Evolutionary conservation across 2,329 filamentous ascomycete genomes (phyloP), one percentile per base, ranked within the genome.

Genomic region (Anthostomella pinea): DNA sequence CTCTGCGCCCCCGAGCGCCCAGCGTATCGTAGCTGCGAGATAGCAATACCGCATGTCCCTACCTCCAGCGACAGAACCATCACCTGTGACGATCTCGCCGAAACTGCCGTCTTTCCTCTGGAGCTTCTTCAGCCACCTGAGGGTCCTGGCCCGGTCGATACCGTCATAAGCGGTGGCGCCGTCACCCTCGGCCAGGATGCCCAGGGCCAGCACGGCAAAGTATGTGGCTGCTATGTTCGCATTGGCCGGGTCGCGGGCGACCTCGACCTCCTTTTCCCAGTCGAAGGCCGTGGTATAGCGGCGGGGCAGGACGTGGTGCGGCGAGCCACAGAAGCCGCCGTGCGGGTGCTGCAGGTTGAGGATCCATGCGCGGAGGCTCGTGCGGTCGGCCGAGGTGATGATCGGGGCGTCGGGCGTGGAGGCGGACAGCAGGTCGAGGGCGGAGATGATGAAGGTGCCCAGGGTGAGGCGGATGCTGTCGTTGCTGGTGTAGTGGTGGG

Each of bases 391-490:
- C 1, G 66, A 25, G 2, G 67, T 58, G n/a, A 77, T 59, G 7
- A 81, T 70, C 28, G 74, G 70, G 32, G 68, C 65, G 36, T 67
- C 64, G 5, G 77, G 63, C 24, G n/a, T n/a, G n/a, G 87, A 69
- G 2, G 74, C 72, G 9, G 77, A 81, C 19, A 98, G 79, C 2
- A 97, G 68, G 57, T 95, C 88, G 31, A 95, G 73, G 2, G 88
- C 87, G 6, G 87, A 84, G 53, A 97, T 68, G 49, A 85, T 90
- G 70, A 98, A 95, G 69, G 84, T 95, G 49, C 81, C 89, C 36
- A 97, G 79, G 5, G 85, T 85, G 70, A 97, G 85, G 54, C 93
- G 89, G 54, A 84, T 91, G 51, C 88, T 88, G 67, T 98, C 93
- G 61, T 85, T 93, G 59, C 81, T 75, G 11, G 87, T 94, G 69